Conservation (phyloP, 169 alveolate species). For the Cryptosporidium ryanae region DNA sequence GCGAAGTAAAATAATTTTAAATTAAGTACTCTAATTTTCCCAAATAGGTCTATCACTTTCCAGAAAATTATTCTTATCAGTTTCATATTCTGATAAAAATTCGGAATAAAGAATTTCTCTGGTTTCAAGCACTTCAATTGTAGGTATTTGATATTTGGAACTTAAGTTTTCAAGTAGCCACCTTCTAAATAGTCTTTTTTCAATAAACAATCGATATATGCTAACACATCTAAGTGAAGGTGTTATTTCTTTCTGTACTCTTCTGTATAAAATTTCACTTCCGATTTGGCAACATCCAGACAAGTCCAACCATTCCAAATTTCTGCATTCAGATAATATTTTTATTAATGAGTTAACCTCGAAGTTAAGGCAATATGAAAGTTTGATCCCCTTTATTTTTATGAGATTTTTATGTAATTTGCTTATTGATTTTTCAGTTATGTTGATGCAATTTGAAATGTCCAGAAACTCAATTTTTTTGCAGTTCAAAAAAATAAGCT, state of each 20-base stretch:
- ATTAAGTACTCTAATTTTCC: neutral
- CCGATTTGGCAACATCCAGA: constrained; percentile 37
- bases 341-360: constrained; percentile 2
- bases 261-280: neutral
- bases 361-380: constrained; percentile 38
- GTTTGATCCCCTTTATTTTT: constrained; percentile 13
- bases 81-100: constrained; percentile 5
- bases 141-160: no score
- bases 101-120: constrained; percentile 32
- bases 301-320: constrained; percentile 36
- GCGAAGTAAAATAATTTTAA: neutral
- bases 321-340: constrained; percentile 8
- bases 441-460: constrained; percentile 17
- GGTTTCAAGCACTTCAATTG: neutral
- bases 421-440: neutral
- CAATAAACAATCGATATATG: constrained; percentile 10
- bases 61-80: neutral
- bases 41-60: constrained; percentile 50
- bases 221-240: constrained; percentile 5
- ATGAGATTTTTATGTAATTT: constrained; percentile 15
- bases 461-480: constrained; percentile 32
- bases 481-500: constrained; percentile 1
- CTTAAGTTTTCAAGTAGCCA: constrained; percentile 5
- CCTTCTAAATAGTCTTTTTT: neutral
- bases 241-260: neutral